phyloP scores from a whole-genome alignment of 2,329 filamentous ascomycete genomes.

The Bisporella sp. region DNA sequence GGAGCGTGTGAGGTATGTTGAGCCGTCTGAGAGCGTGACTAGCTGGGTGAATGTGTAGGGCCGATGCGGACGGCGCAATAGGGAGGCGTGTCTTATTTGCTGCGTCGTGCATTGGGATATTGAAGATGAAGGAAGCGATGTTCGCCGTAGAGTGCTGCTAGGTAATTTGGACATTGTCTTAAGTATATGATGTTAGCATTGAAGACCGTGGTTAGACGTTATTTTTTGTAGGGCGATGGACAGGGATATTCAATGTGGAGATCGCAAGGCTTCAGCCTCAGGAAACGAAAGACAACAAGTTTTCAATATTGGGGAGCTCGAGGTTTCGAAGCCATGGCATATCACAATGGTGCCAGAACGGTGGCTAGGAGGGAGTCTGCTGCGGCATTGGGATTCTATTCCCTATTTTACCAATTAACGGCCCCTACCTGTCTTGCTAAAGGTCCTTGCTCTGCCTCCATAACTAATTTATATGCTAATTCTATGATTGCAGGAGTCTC shows the following conservation, averaged over 20 bases:
- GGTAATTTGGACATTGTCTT: slow-evolving; percentile 14
- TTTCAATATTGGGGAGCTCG: not conserved
- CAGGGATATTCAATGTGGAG: no score
- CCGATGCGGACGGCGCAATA: slow-evolving; percentile 79
- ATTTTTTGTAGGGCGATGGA: not conserved
- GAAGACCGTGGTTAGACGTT: not conserved
- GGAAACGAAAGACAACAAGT: no score
- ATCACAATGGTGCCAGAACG: slow-evolving; percentile 11
- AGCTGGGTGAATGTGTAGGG: slow-evolving; percentile 98
- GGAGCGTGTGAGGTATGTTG: slow-evolving; percentile 72
- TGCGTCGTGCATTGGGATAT: not conserved
- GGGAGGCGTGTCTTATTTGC: slow-evolving; percentile 63
- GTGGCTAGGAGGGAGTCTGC: slow-evolving; percentile 4
- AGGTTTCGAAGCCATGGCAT: slow-evolving; percentile 10
- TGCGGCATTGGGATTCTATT: slow-evolving; percentile 18
- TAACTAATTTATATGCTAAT: no score
- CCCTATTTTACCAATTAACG: slow-evolving; percentile 9
- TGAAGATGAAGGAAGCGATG: slow-evolving; percentile 3
- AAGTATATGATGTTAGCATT: not conserved
- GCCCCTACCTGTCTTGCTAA: no score
- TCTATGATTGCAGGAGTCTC: no score
- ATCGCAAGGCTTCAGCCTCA: no score
- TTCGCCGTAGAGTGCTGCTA: slow-evolving; percentile 14
- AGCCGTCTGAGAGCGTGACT: slow-evolving; percentile 85
- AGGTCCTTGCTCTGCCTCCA: no score